A percentile compares a stretch with the other conserved stretches of the same genome.
These are phyloP conservation scores for Apiospora phragmitis DNA, from an alignment of 2,329 filamentous ascomycete genomes.

Conservation along the genomic window DNA sequence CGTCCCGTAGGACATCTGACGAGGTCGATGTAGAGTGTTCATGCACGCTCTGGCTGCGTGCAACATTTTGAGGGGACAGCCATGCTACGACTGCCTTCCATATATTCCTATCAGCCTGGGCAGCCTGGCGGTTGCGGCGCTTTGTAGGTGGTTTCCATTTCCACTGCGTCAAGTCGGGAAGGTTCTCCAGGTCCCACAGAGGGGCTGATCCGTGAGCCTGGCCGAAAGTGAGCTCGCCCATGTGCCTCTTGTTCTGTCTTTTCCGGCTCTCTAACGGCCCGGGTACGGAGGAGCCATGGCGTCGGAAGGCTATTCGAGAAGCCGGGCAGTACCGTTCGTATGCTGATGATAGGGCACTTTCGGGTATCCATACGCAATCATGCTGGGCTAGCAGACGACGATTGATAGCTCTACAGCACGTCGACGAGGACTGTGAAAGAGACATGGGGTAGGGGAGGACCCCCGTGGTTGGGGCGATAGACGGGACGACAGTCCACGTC, in stretches of 20 bases:
- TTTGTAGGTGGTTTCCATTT: conserved; percentile 52
- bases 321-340: conserved; percentile 46
- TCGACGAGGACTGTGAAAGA: conserved; percentile 25
- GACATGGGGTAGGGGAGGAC: background rate
- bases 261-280: conserved; percentile 58
- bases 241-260: conserved; percentile 52
- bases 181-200: conserved; percentile 48
- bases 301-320: conserved; percentile 23
- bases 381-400: conserved; percentile 37
- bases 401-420: conserved; percentile 50
- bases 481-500: conserved; percentile 3
- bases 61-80: conserved; percentile 6
- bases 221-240: conserved; percentile 49
- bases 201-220: conserved; percentile 33
- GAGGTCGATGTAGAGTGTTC: background rate
- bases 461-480: background rate
- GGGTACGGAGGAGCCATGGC: conserved; percentile 41
- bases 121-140: background rate
- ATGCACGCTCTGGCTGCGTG: background rate
- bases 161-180: conserved; percentile 48
- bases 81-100: conserved; percentile 11
- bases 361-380: conserved; percentile 60
- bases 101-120: background rate
- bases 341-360: conserved; percentile 52
- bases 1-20: background rate